Base-by-base conservation (phyloP, 345 rosid species). In the Punica granatum region DNA sequence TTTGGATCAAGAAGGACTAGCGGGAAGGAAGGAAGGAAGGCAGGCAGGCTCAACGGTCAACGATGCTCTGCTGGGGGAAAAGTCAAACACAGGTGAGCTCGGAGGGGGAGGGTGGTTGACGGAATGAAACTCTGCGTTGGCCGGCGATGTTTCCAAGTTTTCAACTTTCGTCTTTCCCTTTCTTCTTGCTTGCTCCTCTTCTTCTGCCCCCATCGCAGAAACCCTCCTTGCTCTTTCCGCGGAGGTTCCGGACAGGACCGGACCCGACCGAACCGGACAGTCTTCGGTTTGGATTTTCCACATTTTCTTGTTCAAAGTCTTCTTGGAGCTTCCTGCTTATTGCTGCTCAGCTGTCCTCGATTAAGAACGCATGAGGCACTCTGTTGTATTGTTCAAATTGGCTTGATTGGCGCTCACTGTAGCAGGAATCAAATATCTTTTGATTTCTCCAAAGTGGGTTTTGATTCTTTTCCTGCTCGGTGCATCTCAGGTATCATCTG, bases 201-300 rank as follows among this genome's bases (percentile, higher is more conserved):
- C 72, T 32, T 3, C 33, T 1, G 49, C 15, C 25, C 70, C 63
- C 7, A 33, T 9, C 39, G 61, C 69, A 2, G 44, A 67, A 7
- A 53, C 6, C 37, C 36, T 19, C 8, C 37, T 73, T 2, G 39
- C 64, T 7, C 67, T 77, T 3, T 63, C 70, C 19, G 58, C 58
- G 58, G 58, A 3, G 23, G 2, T 3, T 8, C 58, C n/a, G n/a
- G n/a, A n/a, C n/a, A n/a, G n/a, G n/a, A n/a, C n/a, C n/a, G n/a
- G n/a, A n/a, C n/a, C 34, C 34, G 33, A 56, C 33, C 61, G 19
- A 18, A 26, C 34, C 9, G 21, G 41, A 37, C 41, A 11, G 61
- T 56, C 61, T 14, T 4, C 34, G 18, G 14, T 56, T 11, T 30
- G 61, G 61, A 26, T 56, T 26, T 54, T 18, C 49, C 30, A 30